Evolutionary conservation across 2,329 filamentous ascomycete genomes (phyloP), one percentile per base, ranked within the genome.

Genomic region (Helicocarpus griseus): DNA sequence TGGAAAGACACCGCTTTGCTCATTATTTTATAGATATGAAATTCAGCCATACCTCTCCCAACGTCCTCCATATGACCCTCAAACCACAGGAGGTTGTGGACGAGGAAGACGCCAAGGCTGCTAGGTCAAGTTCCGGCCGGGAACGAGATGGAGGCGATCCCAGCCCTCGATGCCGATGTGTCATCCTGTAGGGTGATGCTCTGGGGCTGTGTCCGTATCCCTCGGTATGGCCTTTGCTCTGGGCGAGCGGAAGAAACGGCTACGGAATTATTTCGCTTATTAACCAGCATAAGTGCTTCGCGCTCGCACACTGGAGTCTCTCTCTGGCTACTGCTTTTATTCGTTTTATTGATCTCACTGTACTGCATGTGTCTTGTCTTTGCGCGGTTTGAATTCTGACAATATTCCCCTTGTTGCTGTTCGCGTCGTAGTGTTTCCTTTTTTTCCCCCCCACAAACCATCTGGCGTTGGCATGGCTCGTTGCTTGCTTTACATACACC

Each of bases 1-100:
- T 3, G 13, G n/a, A 19, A 19, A 17, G 6, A 29, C 8, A 17
- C 8, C 29, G 28, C 19, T 46, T 44, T 22, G 38, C n/a, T 44
- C 40, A 38, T 21, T 45, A 43, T 43, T 50, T 19, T 53, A 17
- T 61, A 95, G 89, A 90, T 58, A 90, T 87, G 63, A 85, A 82
- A 55, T 89, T 94, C 63, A 86, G 81, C 62, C 76, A 77, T 28
- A 84, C 89, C 56, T 74, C 77, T 9, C 81, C 87, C 6, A 95
- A 95, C 59, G 87, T 95, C 26, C 83, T 95, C n/a, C 89, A 95
- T 69, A 95, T 95, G 89, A 91, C 87, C 5, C 83, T 95, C 60
- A 86, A 87, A 60, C 89, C 89, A 2, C 85, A 89, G 63, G 88
- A 95, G 63, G 79, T 86, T 36, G 74, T 91, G 55, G 85, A 94